Conservation (phyloP, 495 filamentous ascomycete species). For the Trichoderma orchidacearum region DNA sequence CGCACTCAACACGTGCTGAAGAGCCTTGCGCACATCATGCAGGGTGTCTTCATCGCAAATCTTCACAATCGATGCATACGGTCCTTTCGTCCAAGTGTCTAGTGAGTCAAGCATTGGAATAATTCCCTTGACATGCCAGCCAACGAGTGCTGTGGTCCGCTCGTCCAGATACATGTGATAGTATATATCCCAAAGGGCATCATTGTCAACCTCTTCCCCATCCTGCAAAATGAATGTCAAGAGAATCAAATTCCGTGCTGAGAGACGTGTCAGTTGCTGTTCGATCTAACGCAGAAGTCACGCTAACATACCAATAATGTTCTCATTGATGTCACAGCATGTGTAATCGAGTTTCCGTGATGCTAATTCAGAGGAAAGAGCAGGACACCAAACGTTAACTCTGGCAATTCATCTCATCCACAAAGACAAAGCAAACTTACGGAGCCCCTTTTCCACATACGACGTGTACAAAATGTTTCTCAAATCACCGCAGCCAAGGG, state of each 20-base stretch:
- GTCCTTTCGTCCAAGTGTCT: slow-evolving; percentile 18
- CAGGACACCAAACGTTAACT: not conserved
- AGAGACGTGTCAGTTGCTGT: not conserved
- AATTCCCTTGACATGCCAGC: slow-evolving; percentile 26
- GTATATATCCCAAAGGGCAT: slow-evolving; percentile 38
- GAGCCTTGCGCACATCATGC: slow-evolving; percentile 17
- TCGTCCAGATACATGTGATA: slow-evolving; percentile 35
- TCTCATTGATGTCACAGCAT: slow-evolving; percentile 34
- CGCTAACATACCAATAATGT: slow-evolving; percentile 28
- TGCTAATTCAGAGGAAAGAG: not conserved
- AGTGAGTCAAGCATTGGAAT: slow-evolving; percentile 15
- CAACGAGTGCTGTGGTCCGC: slow-evolving; percentile 17
- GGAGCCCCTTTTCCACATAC: slow-evolving; percentile 12
- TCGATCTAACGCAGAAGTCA: not conserved
- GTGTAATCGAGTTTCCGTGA: slow-evolving; percentile 19
- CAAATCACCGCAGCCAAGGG: slow-evolving; percentile 39
- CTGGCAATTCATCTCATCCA: not conserved
- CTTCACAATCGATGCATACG: slow-evolving; percentile 18
- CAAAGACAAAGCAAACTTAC: slow-evolving; percentile 3
- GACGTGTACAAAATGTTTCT: slow-evolving; percentile 37
- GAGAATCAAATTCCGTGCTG: slow-evolving; percentile 39
- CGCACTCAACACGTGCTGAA: slow-evolving; percentile 9
- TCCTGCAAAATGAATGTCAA: slow-evolving; percentile 31
- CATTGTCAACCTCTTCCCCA: not conserved
- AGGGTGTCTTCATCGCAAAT: slow-evolving; percentile 23